Evolutionary conservation across 106 monocot genomes (phyloP).

Genomic region (Iris macrosiphon): DNA sequence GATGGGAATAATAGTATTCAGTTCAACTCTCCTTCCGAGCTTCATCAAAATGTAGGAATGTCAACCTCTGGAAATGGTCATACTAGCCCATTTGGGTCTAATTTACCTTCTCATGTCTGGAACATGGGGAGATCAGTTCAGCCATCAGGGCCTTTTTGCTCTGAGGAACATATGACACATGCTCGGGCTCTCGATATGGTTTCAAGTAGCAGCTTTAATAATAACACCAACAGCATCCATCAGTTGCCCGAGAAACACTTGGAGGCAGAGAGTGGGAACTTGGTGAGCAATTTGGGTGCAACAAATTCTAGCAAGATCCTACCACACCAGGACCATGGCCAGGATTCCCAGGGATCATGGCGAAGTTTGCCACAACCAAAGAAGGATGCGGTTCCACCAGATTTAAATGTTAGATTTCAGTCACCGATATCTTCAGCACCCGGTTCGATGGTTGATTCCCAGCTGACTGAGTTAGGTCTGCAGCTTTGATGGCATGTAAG

Average conservation of each 20-base stretch:
- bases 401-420: slow-evolving; percentile 41
- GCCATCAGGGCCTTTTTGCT: too few relatives aligned
- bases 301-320: background rate
- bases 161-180: too few relatives aligned
- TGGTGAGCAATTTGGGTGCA: background rate
- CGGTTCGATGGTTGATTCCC: slow-evolving; percentile 24
- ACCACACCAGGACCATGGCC: background rate
- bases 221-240: too few relatives aligned
- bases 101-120: slow-evolving; percentile 4
- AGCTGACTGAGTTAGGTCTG: slow-evolving; percentile 38
- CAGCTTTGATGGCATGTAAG: slow-evolving; percentile 24
- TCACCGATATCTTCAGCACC: slow-evolving; percentile 36
- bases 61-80: slow-evolving; percentile 19
- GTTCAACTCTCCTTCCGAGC: slow-evolving; percentile 15
- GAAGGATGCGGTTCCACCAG: slow-evolving; percentile 24
- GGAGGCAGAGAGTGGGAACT: too few relatives aligned
- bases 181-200: too few relatives aligned
- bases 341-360: slow-evolving; percentile 15
- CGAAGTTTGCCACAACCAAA: slow-evolving; percentile 2
- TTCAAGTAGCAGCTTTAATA: too few relatives aligned
- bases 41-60: slow-evolving; percentile 7
- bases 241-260: too few relatives aligned
- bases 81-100: slow-evolving; percentile 2
- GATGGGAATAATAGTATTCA: too few relatives aligned
- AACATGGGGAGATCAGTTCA: background rate